Evolutionary conservation across 495 filamentous ascomycete genomes (phyloP).

Genomic region (Lasiosphaeria miniovina): DNA sequence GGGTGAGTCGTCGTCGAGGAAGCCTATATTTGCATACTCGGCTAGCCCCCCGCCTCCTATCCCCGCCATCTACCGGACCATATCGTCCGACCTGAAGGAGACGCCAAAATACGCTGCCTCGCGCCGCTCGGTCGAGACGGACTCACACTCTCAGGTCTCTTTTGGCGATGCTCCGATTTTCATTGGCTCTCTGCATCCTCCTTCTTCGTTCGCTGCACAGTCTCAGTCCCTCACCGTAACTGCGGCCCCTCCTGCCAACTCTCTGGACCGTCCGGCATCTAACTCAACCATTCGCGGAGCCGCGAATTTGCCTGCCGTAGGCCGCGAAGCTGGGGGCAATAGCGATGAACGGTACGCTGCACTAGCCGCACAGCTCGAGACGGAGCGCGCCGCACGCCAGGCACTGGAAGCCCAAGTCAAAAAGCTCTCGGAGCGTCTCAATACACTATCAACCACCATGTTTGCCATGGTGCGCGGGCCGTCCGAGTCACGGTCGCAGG

Average conservation of each 20-base stretch:
- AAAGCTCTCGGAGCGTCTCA: constrained; percentile 43
- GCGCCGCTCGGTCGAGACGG: constrained; percentile 34
- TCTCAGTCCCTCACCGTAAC: constrained; percentile 22
- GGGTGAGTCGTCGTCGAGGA: background rate
- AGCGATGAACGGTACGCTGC: constrained; percentile 25
- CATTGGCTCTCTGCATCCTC: constrained; percentile 36
- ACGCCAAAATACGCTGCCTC: constrained; percentile 32
- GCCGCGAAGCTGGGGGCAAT: constrained; percentile 26
- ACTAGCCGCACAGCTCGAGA: constrained; percentile 44
- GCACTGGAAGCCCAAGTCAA: constrained; percentile 51
- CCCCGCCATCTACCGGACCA: constrained; percentile 26
- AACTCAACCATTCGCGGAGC: constrained; percentile 41
- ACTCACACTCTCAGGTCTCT: constrained; percentile 34
- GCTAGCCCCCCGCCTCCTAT: constrained; percentile 27
- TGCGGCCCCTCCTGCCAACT: constrained; percentile 6
- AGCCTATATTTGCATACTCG: constrained; percentile 22
- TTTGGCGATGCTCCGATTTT: constrained; percentile 40
- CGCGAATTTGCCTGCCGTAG: constrained; percentile 40
- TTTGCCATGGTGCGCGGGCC: constrained; percentile 35
- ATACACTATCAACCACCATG: constrained; percentile 37
- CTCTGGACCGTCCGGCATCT: constrained; percentile 32
- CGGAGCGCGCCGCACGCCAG: constrained; percentile 48
- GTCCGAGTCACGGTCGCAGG: constrained; percentile 26
- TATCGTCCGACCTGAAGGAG: constrained; percentile 20
- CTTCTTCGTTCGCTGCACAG: constrained; percentile 29